phyloP scores from a whole-genome alignment of 164 flowering plant species.

The Berberis vulgaris region DNA sequence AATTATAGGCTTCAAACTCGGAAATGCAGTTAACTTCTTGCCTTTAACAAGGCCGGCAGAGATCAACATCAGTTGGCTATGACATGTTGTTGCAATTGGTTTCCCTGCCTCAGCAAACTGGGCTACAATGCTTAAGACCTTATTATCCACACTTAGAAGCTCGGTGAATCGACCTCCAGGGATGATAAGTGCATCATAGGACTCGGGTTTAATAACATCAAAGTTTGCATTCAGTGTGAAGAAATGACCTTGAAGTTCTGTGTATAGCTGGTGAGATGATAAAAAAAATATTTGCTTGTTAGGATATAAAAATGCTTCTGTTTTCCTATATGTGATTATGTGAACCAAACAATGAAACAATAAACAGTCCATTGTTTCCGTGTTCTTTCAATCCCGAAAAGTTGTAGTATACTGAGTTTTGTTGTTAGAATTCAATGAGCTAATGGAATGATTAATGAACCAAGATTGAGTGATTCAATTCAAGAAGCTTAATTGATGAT shows the following conservation, averaged over 20 bases:
- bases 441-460: no score
- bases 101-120: slow-evolving; percentile 15
- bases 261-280: slow-evolving; percentile 20
- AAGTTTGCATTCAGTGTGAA: slow-evolving; percentile 19
- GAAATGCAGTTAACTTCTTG: slow-evolving; percentile 25
- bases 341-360: no score
- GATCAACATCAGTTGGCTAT: slow-evolving; percentile 24
- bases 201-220: slow-evolving; percentile 7
- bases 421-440: no score
- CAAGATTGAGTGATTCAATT: no score
- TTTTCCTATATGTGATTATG: neutral
- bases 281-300: neutral
- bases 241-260: slow-evolving; percentile 25
- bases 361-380: neutral
- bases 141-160: slow-evolving; percentile 16
- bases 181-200: slow-evolving; percentile 22
- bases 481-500: no score
- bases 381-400: neutral
- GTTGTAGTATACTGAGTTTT: no score
- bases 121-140: slow-evolving; percentile 14
- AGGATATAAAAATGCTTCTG: neutral
- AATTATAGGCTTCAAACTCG: slow-evolving; percentile 23
- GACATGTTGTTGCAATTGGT: slow-evolving; percentile 25
- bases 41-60: slow-evolving; percentile 23
- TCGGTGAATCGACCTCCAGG: slow-evolving; percentile 33